phyloP scores from a whole-genome alignment of 495 filamentous ascomycete species.

The Podospora pseudopauciseta region DNA sequence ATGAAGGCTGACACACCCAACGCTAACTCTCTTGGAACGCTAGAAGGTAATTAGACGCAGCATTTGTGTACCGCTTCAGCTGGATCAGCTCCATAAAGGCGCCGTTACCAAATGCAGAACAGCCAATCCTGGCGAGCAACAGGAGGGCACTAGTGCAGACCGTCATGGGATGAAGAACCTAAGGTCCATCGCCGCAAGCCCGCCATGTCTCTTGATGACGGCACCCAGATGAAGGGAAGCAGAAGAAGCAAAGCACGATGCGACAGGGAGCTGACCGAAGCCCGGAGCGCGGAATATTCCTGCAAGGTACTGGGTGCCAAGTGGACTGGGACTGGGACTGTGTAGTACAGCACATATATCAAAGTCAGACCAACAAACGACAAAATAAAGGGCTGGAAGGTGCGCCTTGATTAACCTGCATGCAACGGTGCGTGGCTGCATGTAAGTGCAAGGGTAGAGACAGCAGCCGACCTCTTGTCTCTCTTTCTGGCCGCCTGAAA shows the following conservation, averaged over 20 bases:
- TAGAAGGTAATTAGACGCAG: conserved; percentile 8
- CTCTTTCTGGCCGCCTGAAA: not conserved
- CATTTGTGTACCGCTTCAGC: conserved; percentile 1
- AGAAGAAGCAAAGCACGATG: not conserved
- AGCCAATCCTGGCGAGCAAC: conserved; percentile 14
- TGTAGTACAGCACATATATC: not conserved
- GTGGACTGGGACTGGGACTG: no score
- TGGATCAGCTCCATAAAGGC: conserved; percentile 14
- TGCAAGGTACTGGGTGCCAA: not conserved
- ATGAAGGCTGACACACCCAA: conserved; percentile 13
- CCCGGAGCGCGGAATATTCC: conserved; percentile 2
- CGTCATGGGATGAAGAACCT: not conserved
- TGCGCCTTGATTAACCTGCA: conserved; percentile 5
- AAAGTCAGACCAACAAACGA: not conserved
- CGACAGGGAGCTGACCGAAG: not conserved
- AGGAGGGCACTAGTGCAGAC: not conserved
- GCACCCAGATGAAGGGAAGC: not conserved
- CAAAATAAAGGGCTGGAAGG: not conserved
- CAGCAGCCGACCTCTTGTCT: not conserved
- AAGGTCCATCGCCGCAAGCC: not conserved
- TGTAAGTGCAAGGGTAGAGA: not conserved
- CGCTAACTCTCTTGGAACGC: conserved; percentile 6
- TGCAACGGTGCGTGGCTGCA: not conserved
- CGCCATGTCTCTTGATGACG: not conserved
- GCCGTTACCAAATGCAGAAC: conserved; percentile 8